Evolutionary conservation across 352 stramenopile genomes (phyloP).

Genomic region (Phytophthora constricta): DNA sequence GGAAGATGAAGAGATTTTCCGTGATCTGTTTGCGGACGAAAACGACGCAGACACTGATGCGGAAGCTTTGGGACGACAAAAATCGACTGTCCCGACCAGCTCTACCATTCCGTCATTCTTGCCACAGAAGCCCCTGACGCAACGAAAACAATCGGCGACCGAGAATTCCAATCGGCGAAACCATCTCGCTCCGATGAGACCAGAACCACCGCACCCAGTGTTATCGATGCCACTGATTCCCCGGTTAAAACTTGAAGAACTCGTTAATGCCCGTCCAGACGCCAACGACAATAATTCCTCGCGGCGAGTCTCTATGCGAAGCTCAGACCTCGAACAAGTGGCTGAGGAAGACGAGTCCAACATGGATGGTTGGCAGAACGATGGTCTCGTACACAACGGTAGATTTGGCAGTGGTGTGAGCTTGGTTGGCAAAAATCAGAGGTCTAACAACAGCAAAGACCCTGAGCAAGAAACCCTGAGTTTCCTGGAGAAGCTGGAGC

Average conservation of each 20-base stretch:
- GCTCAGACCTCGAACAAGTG: slow-evolving; percentile 28
- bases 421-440: slow-evolving; percentile 9
- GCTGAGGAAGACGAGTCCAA: slow-evolving; percentile 26
- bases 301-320: slow-evolving; percentile 4
- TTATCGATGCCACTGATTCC: slow-evolving; percentile 36
- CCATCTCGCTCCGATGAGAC: slow-evolving; percentile 19
- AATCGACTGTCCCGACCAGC: background rate
- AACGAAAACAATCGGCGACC: slow-evolving; percentile 3
- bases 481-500: slow-evolving; percentile 67
- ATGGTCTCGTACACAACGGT: background rate
- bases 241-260: slow-evolving; percentile 51
- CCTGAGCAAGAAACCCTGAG: slow-evolving; percentile 57
- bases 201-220: slow-evolving; percentile 2
- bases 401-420: slow-evolving; percentile 11
- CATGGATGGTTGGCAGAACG: slow-evolving; percentile 31
- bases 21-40: slow-evolving; percentile 61
- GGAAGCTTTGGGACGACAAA: background rate
- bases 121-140: slow-evolving; percentile 22
- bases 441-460: slow-evolving; percentile 17
- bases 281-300: slow-evolving; percentile 24
- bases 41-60: slow-evolving; percentile 20
- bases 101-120: slow-evolving; percentile 10
- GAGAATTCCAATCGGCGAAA: slow-evolving; percentile 17
- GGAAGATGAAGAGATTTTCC: slow-evolving; percentile 73
- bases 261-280: slow-evolving; percentile 47